Conservation (phyloP, 345 rosid species). For the Gossypium herbaceum region DNA sequence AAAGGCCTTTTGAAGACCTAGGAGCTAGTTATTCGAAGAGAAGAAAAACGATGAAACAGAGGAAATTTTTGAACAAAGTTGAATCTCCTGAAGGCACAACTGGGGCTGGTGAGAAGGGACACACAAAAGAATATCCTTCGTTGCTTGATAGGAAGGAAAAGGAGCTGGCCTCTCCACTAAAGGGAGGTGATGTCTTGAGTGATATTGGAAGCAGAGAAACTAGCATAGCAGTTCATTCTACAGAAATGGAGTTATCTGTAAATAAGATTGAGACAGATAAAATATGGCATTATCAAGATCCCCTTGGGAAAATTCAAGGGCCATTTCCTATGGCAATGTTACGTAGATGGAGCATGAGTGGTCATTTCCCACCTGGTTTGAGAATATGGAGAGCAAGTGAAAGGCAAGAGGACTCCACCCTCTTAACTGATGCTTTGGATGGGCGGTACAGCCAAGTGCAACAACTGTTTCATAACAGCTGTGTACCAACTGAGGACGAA, state of each 20-base stretch:
- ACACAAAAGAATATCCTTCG: slow-evolving; percentile 79
- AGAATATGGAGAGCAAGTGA: slow-evolving; percentile 71
- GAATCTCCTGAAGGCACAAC: slow-evolving; percentile 28
- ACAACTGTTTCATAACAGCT: slow-evolving; percentile 17
- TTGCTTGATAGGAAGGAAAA: slow-evolving; percentile 31
- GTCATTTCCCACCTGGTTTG: slow-evolving; percentile 69
- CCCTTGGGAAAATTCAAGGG: slow-evolving; percentile 73
- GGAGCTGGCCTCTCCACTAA: slow-evolving; percentile 23
- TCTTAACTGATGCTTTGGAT: slow-evolving; percentile 68
- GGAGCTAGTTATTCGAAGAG: slow-evolving; percentile 46
- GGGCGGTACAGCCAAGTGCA: slow-evolving; percentile 35
- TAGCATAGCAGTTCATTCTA: slow-evolving; percentile 31
- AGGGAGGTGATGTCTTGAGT: slow-evolving; percentile 30
- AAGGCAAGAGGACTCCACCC: slow-evolving; percentile 57
- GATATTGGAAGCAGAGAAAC: slow-evolving; percentile 37
- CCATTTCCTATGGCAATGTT: slow-evolving; percentile 73
- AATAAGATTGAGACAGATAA: slow-evolving; percentile 44
- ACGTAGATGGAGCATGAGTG: slow-evolving; percentile 64
- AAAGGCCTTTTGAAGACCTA: slow-evolving; percentile 30
- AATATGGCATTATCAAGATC: slow-evolving; percentile 87
- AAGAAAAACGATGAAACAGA: slow-evolving; percentile 43
- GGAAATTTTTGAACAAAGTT: slow-evolving; percentile 27
- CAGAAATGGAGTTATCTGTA: slow-evolving; percentile 36
- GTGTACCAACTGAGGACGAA: slow-evolving; percentile 24
- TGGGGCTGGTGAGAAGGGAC: slow-evolving; percentile 90